phyloP scores from a whole-genome alignment of 106 monocot genomes.

The Phalaenopsis aphrodite region DNA sequence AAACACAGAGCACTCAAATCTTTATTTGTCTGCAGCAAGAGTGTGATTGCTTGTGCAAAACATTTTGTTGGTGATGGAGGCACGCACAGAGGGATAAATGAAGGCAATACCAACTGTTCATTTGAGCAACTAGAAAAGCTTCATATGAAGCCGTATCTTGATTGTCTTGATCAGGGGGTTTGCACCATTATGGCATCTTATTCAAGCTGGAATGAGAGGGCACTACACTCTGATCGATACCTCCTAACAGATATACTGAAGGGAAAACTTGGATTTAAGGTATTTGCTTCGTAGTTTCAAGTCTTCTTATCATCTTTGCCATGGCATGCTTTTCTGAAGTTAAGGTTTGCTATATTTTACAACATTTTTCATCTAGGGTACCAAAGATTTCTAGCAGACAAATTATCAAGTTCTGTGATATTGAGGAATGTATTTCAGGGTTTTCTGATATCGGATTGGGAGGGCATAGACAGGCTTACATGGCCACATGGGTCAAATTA shows the following conservation, averaged over 20 bases:
- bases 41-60: conserved; percentile 84
- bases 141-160: conserved; percentile 68
- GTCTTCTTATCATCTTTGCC: neutral
- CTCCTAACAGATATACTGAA: conserved; percentile 69
- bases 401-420: neutral
- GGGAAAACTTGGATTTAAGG: conserved; percentile 73
- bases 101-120: conserved; percentile 66
- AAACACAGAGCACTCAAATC: too few species aligned
- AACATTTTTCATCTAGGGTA: conserved; percentile 1
- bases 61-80: conserved; percentile 96
- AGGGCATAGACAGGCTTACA: conserved; percentile 78
- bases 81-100: conserved; percentile 60
- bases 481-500: conserved; percentile 70
- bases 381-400: neutral
- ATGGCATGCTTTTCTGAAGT: neutral
- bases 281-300: neutral
- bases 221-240: conserved; percentile 43
- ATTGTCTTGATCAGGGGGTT: conserved; percentile 67
- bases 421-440: conserved; percentile 33
- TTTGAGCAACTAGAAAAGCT: conserved; percentile 59
- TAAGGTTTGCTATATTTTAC: neutral
- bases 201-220: conserved; percentile 68
- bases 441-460: conserved; percentile 78
- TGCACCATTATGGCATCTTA: conserved; percentile 77
- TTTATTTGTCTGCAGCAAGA: conserved; percentile 28